Conservation (phyloP, 495 filamentous ascomycete species). For the Daldinia decipiens region DNA sequence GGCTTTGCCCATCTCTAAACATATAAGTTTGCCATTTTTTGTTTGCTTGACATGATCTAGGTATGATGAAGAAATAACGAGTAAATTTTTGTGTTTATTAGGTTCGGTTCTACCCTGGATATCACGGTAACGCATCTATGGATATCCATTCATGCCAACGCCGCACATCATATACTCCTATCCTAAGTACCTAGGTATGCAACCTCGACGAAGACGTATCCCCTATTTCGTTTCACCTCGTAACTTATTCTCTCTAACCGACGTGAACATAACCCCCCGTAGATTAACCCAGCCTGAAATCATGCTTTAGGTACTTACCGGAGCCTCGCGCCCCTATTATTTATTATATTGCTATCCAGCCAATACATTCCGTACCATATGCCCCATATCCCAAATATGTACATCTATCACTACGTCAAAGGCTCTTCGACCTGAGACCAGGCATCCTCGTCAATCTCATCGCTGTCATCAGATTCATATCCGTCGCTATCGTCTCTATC, state of each 20-base stretch:
- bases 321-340: neutral
- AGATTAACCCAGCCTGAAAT: neutral
- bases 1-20: slow-evolving; percentile 14
- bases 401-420: neutral
- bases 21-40: neutral
- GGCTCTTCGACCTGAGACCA: slow-evolving; percentile 36
- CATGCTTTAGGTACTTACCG: neutral
- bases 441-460: slow-evolving; percentile 25
- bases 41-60: neutral
- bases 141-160: neutral
- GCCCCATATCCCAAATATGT: neutral
- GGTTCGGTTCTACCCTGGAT: too few species aligned
- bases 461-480: slow-evolving; percentile 25
- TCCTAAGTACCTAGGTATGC: too few species aligned
- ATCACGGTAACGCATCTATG: neutral
- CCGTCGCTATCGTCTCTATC: slow-evolving; percentile 14
- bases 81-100: too few species aligned
- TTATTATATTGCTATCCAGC: neutral
- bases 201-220: neutral
- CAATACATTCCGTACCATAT: neutral
- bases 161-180: neutral
- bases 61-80: neutral
- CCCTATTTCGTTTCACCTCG: neutral
- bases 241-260: neutral
- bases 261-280: neutral